Conservation (phyloP, 2,329 filamentous ascomycete genomes). For the Fusarium mangiferae region DNA sequence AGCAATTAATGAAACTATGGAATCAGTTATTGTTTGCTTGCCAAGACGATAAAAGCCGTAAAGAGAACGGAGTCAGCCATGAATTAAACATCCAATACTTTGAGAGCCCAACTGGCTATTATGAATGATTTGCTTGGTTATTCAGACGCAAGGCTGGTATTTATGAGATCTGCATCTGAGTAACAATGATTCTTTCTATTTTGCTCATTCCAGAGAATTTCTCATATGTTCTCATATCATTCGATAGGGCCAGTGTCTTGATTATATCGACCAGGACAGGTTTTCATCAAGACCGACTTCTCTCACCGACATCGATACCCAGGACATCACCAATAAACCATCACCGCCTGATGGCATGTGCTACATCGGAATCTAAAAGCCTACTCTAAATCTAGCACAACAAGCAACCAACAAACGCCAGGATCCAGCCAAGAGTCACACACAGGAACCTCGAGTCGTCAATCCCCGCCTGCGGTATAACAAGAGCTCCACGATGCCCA, state of each 20-base stretch:
- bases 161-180: not conserved
- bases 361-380: not conserved
- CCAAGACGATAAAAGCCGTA: not conserved
- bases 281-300: too few relatives aligned
- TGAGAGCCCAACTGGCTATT: not conserved
- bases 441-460: slow-evolving; percentile 9
- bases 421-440: not conserved
- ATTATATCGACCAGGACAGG: not conserved
- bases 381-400: not conserved
- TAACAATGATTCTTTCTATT: too few relatives aligned
- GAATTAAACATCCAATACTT: not conserved
- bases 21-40: not conserved
- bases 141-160: not conserved
- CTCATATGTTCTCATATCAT: not conserved
- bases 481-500: not conserved
- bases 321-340: too few relatives aligned
- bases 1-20: not conserved
- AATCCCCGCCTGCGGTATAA: not conserved
- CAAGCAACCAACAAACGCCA: slow-evolving; percentile 1
- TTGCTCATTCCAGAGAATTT: not conserved
- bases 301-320: not conserved
- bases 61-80: not conserved
- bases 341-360: not conserved
- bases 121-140: not conserved
- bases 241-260: not conserved